Percentiles rank a stretch among this genome's conserved stretches.
phyloP scores from a whole-genome alignment of 345 rosid genomes.

The Sisymbrium irio region DNA sequence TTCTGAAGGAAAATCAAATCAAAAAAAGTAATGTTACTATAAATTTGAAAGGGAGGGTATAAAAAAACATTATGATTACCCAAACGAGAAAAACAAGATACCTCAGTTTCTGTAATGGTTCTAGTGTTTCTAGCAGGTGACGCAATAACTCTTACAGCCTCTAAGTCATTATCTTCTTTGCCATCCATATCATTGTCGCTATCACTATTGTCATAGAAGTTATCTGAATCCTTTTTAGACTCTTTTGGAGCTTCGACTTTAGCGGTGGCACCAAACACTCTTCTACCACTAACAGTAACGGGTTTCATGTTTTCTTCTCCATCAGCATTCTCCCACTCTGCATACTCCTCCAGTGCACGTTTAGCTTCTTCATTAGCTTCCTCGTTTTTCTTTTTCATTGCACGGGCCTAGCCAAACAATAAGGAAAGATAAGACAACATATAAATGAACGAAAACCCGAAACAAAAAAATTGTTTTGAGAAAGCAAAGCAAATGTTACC shows the following conservation, averaged over 20 bases:
- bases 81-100: neutral
- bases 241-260: constrained; percentile 42
- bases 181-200: constrained; percentile 58
- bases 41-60: neutral
- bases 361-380: constrained; percentile 73
- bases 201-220: constrained; percentile 55
- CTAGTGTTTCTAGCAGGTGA: constrained; percentile 41
- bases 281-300: constrained; percentile 58
- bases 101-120: constrained; percentile 45
- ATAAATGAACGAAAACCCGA: neutral
- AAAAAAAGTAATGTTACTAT: neutral
- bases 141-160: constrained; percentile 31
- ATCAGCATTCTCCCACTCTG: constrained; percentile 49
- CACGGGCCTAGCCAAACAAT: constrained; percentile 60
- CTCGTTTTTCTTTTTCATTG: constrained; percentile 66
- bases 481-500: constrained; percentile 45
- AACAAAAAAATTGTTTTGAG: neutral
- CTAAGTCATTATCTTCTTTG: constrained; percentile 37
- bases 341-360: constrained; percentile 77
- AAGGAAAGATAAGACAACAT: neutral
- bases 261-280: constrained; percentile 64
- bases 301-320: constrained; percentile 43
- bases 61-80: neutral
- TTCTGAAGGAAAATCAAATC: constrained; percentile 40
- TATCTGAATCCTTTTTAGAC: constrained; percentile 42